Base-by-base conservation (phyloP, 1,139 yeast species). In the Arxiozyma telluris region DNA sequence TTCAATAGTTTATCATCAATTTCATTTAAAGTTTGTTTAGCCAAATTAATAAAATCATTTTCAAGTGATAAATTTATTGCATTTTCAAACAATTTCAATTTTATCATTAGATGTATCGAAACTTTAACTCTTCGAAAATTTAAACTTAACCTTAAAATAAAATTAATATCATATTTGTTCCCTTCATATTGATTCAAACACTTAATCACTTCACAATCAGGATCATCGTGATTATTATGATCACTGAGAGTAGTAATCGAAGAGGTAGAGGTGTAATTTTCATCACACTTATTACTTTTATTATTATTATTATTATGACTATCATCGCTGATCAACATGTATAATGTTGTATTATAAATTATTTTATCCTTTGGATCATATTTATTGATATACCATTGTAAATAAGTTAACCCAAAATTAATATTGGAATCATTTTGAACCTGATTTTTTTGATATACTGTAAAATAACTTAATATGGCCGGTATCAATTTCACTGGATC, bases 41-140 rank as follows among this genome's bases (percentile, higher is more conserved):
- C 51, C 4, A 27, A 5, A 38, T 50, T 50, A 11, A 55, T 71
- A 62, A 86, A 73, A 49, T 81, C 80, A 58, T 83, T 73, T 4
- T 79, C 75, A 46, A 93, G 72, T 0, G 97, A 94, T 56, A 91
- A 67, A 51, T 77, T 76, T 44, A 91, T 81, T 0, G 98, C 98
- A 56, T 87, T 93, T 57, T 88, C 96, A 64, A 77, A 87, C 50
- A 86, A 74, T 5, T 77, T 81, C 73, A 88, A 72, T 54, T 81
- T 75, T 1, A 91, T 80, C 61, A 87, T 81, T 41, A 93, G 78
- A 55, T 80, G 78, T 6, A 89, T 82, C 0, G 95, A 89, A 0
- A 91, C 79, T 57, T 80, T 80, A 50, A 77, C 74, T 55, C 80
- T 81, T 18, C 77, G 69, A 63, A 80, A 77, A 51, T 78, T 78